Conservation (phyloP, 208 protist species). For the Trypanosoma vivax region DNA sequence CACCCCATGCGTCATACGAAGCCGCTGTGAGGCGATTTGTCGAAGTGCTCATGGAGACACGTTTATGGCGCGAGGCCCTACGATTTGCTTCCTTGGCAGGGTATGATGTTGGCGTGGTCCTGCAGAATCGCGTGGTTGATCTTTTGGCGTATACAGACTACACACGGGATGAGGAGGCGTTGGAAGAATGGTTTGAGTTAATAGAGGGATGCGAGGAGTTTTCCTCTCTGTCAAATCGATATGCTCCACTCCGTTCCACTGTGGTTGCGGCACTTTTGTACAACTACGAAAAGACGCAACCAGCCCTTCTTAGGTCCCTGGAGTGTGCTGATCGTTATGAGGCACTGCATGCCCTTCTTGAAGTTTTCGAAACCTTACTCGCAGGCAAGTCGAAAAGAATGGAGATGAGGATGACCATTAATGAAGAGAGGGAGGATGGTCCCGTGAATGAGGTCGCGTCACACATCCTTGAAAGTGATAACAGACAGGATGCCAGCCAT, state of each 20-base stretch:
- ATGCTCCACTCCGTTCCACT: conserved; percentile 38
- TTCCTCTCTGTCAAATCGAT: conserved; percentile 49
- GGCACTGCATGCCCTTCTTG: conserved; percentile 57
- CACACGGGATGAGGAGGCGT: conserved; percentile 25
- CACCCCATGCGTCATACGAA: conserved; percentile 25
- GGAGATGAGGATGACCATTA: neutral
- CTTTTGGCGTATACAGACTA: conserved; percentile 19
- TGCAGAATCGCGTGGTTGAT: conserved; percentile 56
- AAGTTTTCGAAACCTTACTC: conserved; percentile 39
- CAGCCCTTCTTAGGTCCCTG: conserved; percentile 43
- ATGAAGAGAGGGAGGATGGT: conserved; percentile 5
- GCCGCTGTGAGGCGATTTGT: conserved; percentile 42
- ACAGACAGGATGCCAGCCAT: neutral
- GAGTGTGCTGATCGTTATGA: conserved; percentile 52
- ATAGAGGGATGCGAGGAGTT: conserved; percentile 55
- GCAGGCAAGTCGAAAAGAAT: conserved; percentile 7
- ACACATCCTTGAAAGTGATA: neutral
- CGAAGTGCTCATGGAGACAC: conserved; percentile 55
- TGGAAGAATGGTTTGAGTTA: conserved; percentile 40
- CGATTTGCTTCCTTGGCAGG: conserved; percentile 42
- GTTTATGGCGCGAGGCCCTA: conserved; percentile 65
- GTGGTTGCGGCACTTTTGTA: conserved; percentile 38
- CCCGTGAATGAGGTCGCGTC: neutral
- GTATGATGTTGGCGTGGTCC: conserved; percentile 24
- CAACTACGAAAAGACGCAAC: conserved; percentile 36